Evolutionary conservation across 129 eudicot species (phyloP), one percentile per base, ranked within the genome.

Genomic region (Centella asiatica): DNA sequence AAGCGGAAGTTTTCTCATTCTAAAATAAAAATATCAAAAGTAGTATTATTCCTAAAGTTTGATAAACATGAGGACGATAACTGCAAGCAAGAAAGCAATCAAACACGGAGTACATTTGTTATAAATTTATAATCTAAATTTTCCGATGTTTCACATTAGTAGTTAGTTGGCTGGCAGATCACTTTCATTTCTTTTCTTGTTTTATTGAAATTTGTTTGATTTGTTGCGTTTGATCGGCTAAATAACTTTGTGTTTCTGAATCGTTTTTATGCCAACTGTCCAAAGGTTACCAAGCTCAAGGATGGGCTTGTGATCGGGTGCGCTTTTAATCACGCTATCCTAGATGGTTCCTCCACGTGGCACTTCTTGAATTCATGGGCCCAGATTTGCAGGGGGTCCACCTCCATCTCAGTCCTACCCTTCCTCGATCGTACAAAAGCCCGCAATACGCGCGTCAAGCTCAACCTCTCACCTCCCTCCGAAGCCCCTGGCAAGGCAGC

Each of bases 321-420:
- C 15, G 95, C 99, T 4, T 92, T 92, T 72, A 92, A 92, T 74
- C 99, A 92, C 37, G 95, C 96, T 0, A 79, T 92, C 53, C 73
- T 92, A 32, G 99, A 92, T 22, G 99, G 99, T 4, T 81, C 99
- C 51, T 82, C 99, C 71, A 87, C 96, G 48, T 92, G 99, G 99
- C 99, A 92, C 77, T 92, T 92, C 78, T 87, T 92, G 99, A 87
- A 74, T 65, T 80, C 90, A 6, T 92, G 99, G 99, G 95, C 99
- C 80, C 71, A 78, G 51, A 78, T 84, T n/a, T 84, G 90, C 77
- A 71, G 55, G 44, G 99, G 99, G 27, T 68, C 96, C 80, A 69
- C 77, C 26, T 56, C 96, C 64, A 52, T 84, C 20, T 65, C 88
- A 4, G 74, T 74, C 68, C 74, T 65, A 12, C 99, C 99, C 18